Base-by-base conservation (phyloP, 148 eudicot genomes). In the Fagopyrum esculentum region DNA sequence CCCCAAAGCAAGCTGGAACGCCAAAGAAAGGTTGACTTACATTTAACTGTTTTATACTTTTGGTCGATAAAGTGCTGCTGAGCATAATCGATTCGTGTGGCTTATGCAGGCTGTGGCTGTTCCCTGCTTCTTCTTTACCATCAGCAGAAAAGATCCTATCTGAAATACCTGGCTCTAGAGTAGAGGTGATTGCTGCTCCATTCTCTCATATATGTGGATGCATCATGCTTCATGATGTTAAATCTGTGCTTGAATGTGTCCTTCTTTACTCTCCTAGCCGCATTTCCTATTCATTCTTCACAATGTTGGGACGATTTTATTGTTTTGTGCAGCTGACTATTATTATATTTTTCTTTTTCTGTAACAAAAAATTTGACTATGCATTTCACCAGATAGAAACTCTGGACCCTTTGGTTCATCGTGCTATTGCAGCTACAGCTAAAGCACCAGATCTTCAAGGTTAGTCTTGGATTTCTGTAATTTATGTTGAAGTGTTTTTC, bases 1-100 rank as follows among this genome's bases (percentile, higher is more conserved):
- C 77, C 89, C 93, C 15, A 89, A 87, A 88, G 93, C 99, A 61
- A 86, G 82, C 73, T 95, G 99, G 97, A 85, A 90, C 82, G 86
- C 85, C 66, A 89, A 84, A 86, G 99, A 95, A 83, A 95, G 96
- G 98, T 94, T 72, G 71, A 50, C 47, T 50, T 74, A 51, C 45
- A 26, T 73, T 35, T 45, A 49, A 5, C 10, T 63, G 44, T 16
- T 43, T 52, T 46, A 61, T 35, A 11, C 8, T 43, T 74, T 61
- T 61, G 13, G 22, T 45, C 15, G 47, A 43, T 43, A 35, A 12
- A 35, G 47, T 69, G 50, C 30, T 69, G 73, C 47, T 16, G 3
- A 9, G 70, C 11, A 57, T 73, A 59, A 35, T 73, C n/a, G 45
- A 3, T 15, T 57, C 22, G 43, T 13, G 3, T 74, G 77, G 45